These are phyloP conservation scores for Monilinia aucupariae DNA, from an alignment of 2,329 filamentous ascomycete genomes.

Conservation along the genomic window DNA sequence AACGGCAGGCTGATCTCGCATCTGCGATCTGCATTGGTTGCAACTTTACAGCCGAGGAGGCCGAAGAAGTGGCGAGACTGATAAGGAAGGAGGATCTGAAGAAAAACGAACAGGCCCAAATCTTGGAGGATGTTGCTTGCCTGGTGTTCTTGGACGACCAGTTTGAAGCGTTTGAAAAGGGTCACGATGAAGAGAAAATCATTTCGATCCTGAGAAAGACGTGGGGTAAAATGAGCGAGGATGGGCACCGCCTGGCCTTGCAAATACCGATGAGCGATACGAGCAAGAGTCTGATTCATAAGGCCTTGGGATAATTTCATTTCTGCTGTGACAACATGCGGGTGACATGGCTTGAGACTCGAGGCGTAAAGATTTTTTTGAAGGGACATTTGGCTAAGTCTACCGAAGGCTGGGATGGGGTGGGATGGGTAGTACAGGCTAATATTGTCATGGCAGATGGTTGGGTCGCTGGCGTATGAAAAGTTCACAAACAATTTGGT, in stretches of 20 bases:
- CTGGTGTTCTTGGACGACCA: constrained; percentile 84
- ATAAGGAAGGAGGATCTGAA: constrained; percentile 73
- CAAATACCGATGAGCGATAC: constrained; percentile 59
- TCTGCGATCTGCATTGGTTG: constrained; percentile 45
- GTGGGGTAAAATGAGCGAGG: constrained; percentile 68
- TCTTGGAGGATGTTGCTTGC: constrained; percentile 79
- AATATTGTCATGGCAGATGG: background rate
- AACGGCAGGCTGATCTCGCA: constrained; percentile 62
- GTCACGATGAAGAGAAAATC: constrained; percentile 74
- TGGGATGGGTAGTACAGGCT: background rate
- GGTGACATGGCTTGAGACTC: background rate
- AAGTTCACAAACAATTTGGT: background rate
- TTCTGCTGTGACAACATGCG: constrained; percentile 10
- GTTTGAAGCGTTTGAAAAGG: constrained; percentile 72
- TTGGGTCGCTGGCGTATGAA: background rate
- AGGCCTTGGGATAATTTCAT: constrained; percentile 47
- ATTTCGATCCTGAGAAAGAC: constrained; percentile 66
- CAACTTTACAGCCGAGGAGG: constrained; percentile 43
- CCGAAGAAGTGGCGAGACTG: constrained; percentile 60
- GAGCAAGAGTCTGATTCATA: constrained; percentile 55
- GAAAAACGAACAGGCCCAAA: constrained; percentile 61
- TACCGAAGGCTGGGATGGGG: background rate
- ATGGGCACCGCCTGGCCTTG: constrained; percentile 59
- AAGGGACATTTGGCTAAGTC: background rate
- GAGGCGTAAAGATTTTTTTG: background rate